Evolutionary conservation across 306 rosid species (phyloP), one percentile per base, ranked within the genome.

Genomic region (Gillenia trifoliata): DNA sequence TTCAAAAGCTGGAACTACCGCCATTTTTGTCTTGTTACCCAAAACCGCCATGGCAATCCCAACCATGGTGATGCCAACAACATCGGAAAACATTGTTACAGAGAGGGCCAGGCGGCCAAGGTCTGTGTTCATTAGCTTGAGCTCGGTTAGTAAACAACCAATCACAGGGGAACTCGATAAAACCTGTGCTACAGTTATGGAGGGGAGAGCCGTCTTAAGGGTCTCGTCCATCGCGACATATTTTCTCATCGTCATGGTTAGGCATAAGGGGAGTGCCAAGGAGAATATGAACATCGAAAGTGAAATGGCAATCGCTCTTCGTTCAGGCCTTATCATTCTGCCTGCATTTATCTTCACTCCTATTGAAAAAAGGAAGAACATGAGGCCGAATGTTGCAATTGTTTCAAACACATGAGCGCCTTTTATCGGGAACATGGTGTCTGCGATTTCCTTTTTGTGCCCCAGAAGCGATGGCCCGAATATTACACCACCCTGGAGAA

Each of bases 401-500:
- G 89, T 89, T 33, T 87, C 86, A 5, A 89, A 68, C 16, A 81
- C 69, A 40, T 80, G 0, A 15, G 55, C 0, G 60, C 92, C 87
- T 71, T 72, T 80, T 2, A 23, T 0, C 0, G 95, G 95, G 81
- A 87, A 89, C 30, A 89, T 68, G 19, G 4, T 0, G 2, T n/a
- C 5, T 0, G 77, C 40, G 30, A 89, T 5, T 57, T 22, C 3
- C 66, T 66, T 74, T 20, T 45, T 3, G 31, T 77, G 78, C 62
- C 92, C 92, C 64, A 87, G 64, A 59, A 71, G 12, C 56, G 95
- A 87, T 45, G 95, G 95, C 6, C 92, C 95, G 65, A 89, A 82
- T 47, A 87, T 0, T 64, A 85, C 9, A 75, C 95, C 92, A 2
- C 89, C 85, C 95, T 89, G 77, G 12, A 38, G 25, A 60, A 52